These are phyloP conservation scores for Lipomyces lipofer DNA, from an alignment of 805 yeast species.

Conservation along the genomic window DNA sequence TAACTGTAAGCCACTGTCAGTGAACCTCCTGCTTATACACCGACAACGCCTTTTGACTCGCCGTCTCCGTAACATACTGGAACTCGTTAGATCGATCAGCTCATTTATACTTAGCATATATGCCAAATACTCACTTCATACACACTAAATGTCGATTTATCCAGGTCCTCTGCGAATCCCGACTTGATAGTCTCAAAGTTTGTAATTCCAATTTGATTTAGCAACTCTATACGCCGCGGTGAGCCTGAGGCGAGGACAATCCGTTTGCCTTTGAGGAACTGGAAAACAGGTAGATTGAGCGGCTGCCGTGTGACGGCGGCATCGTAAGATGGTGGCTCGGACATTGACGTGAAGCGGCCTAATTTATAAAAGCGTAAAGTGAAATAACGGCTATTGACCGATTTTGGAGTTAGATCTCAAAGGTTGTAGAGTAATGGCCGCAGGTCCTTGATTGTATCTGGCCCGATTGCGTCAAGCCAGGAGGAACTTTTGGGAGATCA, in stretches of 20 bases:
- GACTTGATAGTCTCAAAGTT: slow-evolving; percentile 55
- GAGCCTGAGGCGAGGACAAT: slow-evolving; percentile 81
- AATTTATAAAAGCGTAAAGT: no score
- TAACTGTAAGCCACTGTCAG: background rate
- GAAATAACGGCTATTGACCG: no score
- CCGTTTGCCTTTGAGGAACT: slow-evolving; percentile 30
- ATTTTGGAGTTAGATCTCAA: no score
- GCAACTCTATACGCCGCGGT: slow-evolving; percentile 74
- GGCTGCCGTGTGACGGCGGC: slow-evolving; percentile 6
- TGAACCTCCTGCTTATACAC: slow-evolving; percentile 51
- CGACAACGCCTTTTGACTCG: slow-evolving; percentile 63
- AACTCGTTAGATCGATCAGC: slow-evolving; percentile 17
- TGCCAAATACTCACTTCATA: slow-evolving; percentile 41
- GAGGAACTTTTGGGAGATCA: no score
- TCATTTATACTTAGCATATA: background rate
- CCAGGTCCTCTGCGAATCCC: slow-evolving; percentile 72
- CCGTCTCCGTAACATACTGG: slow-evolving; percentile 68
- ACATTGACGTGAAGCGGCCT: no score
- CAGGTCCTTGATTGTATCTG: no score
- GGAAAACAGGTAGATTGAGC: slow-evolving; percentile 25
- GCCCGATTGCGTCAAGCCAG: no score
- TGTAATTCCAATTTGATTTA: slow-evolving; percentile 48
- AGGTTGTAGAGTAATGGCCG: no score
- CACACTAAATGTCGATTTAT: slow-evolving; percentile 52
- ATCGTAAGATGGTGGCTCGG: slow-evolving; percentile 13